Percentiles rank a stretch among this genome's conserved stretches.
Evolutionary conservation across 495 filamentous ascomycete species (phyloP).

Genomic region (Penicillium silybi): DNA sequence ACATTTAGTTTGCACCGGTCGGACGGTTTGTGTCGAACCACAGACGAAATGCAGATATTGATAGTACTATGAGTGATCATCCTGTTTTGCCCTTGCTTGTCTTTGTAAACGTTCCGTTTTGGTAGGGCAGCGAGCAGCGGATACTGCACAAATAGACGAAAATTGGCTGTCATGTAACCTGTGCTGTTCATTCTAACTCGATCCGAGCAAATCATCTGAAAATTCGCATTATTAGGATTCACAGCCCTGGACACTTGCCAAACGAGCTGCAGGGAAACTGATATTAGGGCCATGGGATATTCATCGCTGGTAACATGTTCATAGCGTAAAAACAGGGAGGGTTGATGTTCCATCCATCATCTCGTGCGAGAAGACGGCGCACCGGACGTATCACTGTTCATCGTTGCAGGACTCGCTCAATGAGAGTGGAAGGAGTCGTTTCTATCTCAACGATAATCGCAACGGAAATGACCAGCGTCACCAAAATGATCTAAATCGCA

Average conservation of each 20-base stretch:
- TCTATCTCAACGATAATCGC: conserved; percentile 29
- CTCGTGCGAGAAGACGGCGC: not conserved
- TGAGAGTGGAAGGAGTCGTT: not conserved
- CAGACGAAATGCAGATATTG: not conserved
- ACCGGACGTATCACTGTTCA: not conserved
- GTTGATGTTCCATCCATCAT: not conserved
- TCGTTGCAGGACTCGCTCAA: conserved; percentile 5
- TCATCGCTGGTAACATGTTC: not conserved
- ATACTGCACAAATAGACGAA: no score
- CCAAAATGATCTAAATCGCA: conserved; percentile 20
- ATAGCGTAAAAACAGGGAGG: not conserved
- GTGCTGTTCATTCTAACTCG: no score
- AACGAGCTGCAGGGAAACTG: no score
- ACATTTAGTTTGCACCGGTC: conserved; percentile 15
- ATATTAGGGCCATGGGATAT: no score
- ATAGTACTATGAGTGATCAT: not conserved
- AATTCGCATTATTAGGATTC: no score
- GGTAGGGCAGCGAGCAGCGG: no score
- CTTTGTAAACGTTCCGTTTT: no score
- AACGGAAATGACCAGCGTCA: conserved; percentile 28
- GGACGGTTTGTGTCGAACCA: not conserved
- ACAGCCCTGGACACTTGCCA: no score
- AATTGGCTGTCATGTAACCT: no score
- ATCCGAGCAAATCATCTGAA: no score
- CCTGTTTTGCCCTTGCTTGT: no score